Evolutionary conservation across 768 basidiomycete genomes (phyloP).

Genomic region (Phylloporus arenicola): DNA sequence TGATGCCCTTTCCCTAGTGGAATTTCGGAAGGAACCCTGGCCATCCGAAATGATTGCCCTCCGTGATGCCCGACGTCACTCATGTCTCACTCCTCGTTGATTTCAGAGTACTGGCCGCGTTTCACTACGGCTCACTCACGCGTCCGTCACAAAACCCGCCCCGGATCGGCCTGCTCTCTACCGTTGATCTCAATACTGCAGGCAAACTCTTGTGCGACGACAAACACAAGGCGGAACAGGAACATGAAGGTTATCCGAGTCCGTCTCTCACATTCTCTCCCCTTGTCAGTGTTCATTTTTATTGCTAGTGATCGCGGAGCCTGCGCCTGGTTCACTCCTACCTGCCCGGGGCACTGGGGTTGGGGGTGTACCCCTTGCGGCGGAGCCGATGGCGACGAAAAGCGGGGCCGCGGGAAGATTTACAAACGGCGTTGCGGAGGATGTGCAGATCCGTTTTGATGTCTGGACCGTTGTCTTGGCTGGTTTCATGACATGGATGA

Average conservation of each 20-base stretch:
- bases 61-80: background rate
- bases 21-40: constrained; percentile 11
- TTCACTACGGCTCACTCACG: constrained; percentile 67
- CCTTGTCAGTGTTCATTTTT: background rate
- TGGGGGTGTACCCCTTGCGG: constrained; percentile 29
- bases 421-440: constrained; percentile 16
- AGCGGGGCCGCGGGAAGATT: constrained; percentile 2
- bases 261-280: background rate
- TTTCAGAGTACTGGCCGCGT: constrained; percentile 58
- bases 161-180: constrained; percentile 66
- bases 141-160: constrained; percentile 65
- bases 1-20: background rate
- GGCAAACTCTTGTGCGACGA: constrained; percentile 33
- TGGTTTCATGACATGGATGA: constrained; percentile 17
- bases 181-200: constrained; percentile 52
- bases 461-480: constrained; percentile 16
- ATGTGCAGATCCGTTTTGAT: constrained; percentile 3
- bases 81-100: background rate
- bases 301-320: constrained; percentile 34
- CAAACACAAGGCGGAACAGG: constrained; percentile 31
- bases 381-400: constrained; percentile 10
- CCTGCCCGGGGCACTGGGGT: constrained; percentile 20
- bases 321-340: constrained; percentile 35
- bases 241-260: constrained; percentile 27
- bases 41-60: constrained; percentile 5